Conservation (phyloP, 257 asterid species). For the Forsythia suspensa region DNA sequence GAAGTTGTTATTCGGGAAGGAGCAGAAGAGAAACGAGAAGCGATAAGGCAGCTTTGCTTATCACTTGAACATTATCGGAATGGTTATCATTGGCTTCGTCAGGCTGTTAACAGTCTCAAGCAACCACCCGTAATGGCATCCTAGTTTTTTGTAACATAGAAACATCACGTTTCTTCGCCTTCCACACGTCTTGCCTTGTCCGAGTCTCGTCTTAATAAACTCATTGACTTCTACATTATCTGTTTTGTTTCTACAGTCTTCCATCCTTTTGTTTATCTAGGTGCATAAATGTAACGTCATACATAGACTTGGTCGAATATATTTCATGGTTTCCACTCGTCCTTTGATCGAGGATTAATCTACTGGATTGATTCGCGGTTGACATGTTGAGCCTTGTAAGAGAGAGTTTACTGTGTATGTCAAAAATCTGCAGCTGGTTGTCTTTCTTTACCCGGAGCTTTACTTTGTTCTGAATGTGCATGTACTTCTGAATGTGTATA, state of each 20-base stretch:
- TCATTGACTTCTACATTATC: too few relatives aligned
- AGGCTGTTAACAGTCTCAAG: conserved; percentile 49
- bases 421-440: background rate
- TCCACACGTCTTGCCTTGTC: background rate
- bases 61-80: conserved; percentile 78
- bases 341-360: too few relatives aligned
- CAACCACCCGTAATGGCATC: conserved; percentile 53
- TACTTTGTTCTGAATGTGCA: too few relatives aligned
- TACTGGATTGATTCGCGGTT: too few relatives aligned
- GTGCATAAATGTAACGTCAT: too few relatives aligned
- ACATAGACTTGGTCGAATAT: too few relatives aligned
- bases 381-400: background rate
- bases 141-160: conserved; percentile 20
- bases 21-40: conserved; percentile 86
- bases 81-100: conserved; percentile 64
- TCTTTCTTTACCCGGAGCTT: background rate
- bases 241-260: too few relatives aligned
- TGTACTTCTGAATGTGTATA: too few relatives aligned
- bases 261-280: too few relatives aligned
- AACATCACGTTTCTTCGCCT: background rate
- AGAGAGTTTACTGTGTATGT: background rate
- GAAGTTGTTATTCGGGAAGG: conserved; percentile 56
- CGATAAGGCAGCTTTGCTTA: conserved; percentile 82
- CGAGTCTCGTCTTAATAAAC: background rate
- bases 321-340: too few relatives aligned